phyloP scores from a whole-genome alignment of 164 flowering plant genomes.

The Liquidambar formosana region DNA sequence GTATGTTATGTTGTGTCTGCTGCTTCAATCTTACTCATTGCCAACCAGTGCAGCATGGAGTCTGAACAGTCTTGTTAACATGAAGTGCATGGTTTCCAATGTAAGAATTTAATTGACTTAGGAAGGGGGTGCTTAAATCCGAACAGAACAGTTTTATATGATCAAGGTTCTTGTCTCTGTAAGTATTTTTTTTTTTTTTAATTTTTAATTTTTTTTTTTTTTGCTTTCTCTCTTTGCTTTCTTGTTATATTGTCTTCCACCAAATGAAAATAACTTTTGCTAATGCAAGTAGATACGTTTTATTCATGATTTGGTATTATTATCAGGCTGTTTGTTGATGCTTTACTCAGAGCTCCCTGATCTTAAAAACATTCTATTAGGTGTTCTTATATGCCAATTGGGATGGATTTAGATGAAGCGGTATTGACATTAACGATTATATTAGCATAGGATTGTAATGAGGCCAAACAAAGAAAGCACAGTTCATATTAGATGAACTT shows the following conservation, averaged over 20 bases:
- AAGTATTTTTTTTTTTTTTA: neutral
- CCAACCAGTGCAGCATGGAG: neutral
- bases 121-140: neutral
- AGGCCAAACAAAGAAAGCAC: no score
- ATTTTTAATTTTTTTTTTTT: neutral
- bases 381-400: no score
- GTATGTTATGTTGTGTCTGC: conserved; percentile 2
- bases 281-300: no score
- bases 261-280: no score
- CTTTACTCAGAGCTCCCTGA: no score
- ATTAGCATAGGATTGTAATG: no score
- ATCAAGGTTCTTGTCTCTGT: neutral
- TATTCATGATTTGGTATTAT: no score
- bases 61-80: neutral
- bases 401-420: no score
- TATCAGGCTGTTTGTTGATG: no score
- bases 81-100: neutral
- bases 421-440: no score
- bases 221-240: neutral
- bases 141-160: neutral
- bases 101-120: neutral
- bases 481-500: no score
- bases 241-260: neutral
- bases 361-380: no score
- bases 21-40: neutral